phyloP scores from a whole-genome alignment of 306 rosid species.

The Cicer bijugum region DNA sequence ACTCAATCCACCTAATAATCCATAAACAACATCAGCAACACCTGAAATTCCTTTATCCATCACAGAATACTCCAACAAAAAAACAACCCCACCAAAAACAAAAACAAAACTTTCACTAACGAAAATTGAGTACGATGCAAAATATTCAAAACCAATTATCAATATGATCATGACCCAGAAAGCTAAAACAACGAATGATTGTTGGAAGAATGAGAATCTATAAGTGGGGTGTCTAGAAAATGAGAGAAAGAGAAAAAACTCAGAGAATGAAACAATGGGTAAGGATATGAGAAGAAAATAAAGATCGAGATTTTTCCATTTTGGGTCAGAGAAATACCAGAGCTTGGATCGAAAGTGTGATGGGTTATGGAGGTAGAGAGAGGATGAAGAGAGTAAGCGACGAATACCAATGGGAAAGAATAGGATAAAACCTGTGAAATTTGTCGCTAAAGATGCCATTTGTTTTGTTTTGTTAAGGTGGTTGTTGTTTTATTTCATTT shows the following conservation, averaged over 20 bases:
- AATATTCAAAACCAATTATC: constrained; percentile 53
- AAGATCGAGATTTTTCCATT: constrained; percentile 74
- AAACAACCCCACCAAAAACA: constrained; percentile 51
- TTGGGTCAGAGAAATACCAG: constrained; percentile 78
- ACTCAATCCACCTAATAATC: constrained; percentile 58
- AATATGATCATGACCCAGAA: constrained; percentile 69
- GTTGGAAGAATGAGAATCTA: constrained; percentile 68
- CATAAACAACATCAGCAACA: constrained; percentile 62
- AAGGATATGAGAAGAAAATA: constrained; percentile 65
- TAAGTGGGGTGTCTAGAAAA: constrained; percentile 71
- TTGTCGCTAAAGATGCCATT: constrained; percentile 80
- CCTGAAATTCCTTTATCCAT: constrained; percentile 63
- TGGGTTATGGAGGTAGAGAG: constrained; percentile 76
- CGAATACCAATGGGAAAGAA: constrained; percentile 68
- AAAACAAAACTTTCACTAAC: constrained; percentile 55
- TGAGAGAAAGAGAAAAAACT: constrained; percentile 64
- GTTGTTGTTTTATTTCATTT: not conserved
- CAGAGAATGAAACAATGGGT: constrained; percentile 75
- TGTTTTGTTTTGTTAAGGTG: constrained; percentile 16
- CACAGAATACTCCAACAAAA: constrained; percentile 51
- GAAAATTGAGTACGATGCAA: constrained; percentile 36
- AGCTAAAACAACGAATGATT: constrained; percentile 58
- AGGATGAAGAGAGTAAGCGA: constrained; percentile 72
- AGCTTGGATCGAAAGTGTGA: constrained; percentile 72
- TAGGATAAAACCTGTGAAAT: constrained; percentile 69